phyloP scores from a whole-genome alignment of 2,329 filamentous ascomycete species.

The Cladophialophora psammophila region DNA sequence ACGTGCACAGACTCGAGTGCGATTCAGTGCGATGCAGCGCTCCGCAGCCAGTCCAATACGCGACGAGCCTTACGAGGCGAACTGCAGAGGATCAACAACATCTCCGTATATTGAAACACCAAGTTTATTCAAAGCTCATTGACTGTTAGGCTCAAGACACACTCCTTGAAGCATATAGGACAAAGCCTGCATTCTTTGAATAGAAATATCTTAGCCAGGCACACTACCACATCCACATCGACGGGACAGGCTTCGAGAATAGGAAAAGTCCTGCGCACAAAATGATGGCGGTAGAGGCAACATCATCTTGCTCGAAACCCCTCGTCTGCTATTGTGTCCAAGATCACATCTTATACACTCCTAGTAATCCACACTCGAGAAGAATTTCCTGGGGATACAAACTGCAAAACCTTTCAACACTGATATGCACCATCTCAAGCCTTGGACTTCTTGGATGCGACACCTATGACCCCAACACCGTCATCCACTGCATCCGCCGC shows the following conservation, averaged over 20 bases:
- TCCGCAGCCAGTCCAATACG: neutral
- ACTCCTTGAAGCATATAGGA: neutral
- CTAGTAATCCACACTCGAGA: neutral
- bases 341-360: slow-evolving; percentile 23
- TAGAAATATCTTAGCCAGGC: neutral
- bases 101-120: neutral
- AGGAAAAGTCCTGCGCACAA: slow-evolving; percentile 1
- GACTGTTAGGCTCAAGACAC: neutral
- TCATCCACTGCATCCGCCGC: slow-evolving; percentile 31
- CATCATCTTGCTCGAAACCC: neutral
- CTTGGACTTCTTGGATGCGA: slow-evolving; percentile 24
- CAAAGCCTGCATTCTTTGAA: neutral
- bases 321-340: neutral
- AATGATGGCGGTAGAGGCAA: neutral
- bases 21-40: neutral
- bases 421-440: slow-evolving; percentile 15
- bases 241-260: neutral
- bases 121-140: neutral
- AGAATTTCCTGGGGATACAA: neutral
- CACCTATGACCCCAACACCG: slow-evolving; percentile 1
- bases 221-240: neutral
- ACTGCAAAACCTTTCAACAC: neutral
- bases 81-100: neutral
- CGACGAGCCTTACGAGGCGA: too few relatives aligned
- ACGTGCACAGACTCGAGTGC: neutral